Evolutionary conservation across 169 alveolate genomes (phyloP), one percentile per base, ranked within the genome.

Genomic region (Plasmodium fragile): DNA sequence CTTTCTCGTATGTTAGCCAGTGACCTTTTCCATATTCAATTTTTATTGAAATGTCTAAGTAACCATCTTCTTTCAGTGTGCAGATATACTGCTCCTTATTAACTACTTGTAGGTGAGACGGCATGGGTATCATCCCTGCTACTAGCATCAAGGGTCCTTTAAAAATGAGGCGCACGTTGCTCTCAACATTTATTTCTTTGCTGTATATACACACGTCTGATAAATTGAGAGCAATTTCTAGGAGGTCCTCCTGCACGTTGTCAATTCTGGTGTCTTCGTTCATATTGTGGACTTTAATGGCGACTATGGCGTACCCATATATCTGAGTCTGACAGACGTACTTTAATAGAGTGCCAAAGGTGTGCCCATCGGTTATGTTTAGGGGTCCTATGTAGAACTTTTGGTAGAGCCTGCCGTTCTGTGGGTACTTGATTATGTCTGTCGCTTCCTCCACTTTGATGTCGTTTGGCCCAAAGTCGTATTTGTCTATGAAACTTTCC

Each of bases 11-110:
- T 16, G 93, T 79, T 39, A 93, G 28, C 91, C 92, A 75, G 77
- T 79, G 80, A 8, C 98, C 98, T 22, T 97, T 82, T 1, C 98
- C 98, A 97, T 97, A 97, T 87, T 97, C 98, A 30, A 97, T 95
- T 72, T 97, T 96, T 7, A 97, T 53, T 16, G 96, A 97, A 16
- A 97, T 92, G 72, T 96, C 98, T 11, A 97, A 59, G 28, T 52
- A 90, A 16, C 96, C 98, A 49, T 96, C 95, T 85, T 95, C 97
- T 34, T 97, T 96, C 16, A 97, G 52, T 16, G 92, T 93, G 45
- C 97, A 92, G 13, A 97, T 95, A 91, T 95, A 96, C 65, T 96
- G 95, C 72, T 95, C 97, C 25, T 95, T 97, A 36, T 95, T 91
- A 13, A 95, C 95, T 13, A 95, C 73, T 43, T 78, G 72, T 55